Evolutionary conservation across 2,329 filamentous ascomycete species (phyloP).

Genomic region (Neonectria neomacrospora): DNA sequence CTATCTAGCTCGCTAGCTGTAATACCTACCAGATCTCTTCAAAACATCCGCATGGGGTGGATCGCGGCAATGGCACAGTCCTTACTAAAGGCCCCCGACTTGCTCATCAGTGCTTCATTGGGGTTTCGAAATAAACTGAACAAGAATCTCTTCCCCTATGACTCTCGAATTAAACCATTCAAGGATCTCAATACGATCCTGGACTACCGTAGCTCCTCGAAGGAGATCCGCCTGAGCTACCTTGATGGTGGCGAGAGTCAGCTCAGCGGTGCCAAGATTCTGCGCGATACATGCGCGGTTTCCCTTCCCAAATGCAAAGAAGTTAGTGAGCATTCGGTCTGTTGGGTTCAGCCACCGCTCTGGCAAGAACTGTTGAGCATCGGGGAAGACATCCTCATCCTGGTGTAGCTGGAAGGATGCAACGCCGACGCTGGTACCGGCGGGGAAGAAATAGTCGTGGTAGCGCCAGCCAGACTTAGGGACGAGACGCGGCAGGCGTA

Average conservation of each 20-base stretch:
- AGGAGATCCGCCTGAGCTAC: conserved; percentile 13
- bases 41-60: too few species aligned
- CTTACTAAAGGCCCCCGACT: too few species aligned
- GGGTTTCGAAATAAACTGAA: neutral
- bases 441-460: conserved; percentile 54
- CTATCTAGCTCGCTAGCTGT: neutral
- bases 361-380: conserved; percentile 56
- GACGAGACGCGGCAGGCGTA: conserved; percentile 60
- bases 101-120: neutral
- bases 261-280: conserved; percentile 58
- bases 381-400: conserved; percentile 54
- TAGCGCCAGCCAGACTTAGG: conserved; percentile 43
- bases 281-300: conserved; percentile 60
- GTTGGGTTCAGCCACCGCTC: conserved; percentile 55
- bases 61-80: too few species aligned
- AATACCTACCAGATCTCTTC: neutral
- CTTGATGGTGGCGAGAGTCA: conserved; percentile 35
- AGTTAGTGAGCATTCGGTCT: conserved; percentile 46
- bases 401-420: conserved; percentile 59
- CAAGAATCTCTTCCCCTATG: neutral
- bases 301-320: conserved; percentile 62
- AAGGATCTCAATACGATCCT: conserved; percentile 13
- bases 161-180: conserved; percentile 10
- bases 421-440: conserved; percentile 56
- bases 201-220: neutral